These are phyloP conservation scores for Stachybotrys chartarum DNA, from an alignment of 2,329 filamentous ascomycete species.

Conservation along the genomic window DNA sequence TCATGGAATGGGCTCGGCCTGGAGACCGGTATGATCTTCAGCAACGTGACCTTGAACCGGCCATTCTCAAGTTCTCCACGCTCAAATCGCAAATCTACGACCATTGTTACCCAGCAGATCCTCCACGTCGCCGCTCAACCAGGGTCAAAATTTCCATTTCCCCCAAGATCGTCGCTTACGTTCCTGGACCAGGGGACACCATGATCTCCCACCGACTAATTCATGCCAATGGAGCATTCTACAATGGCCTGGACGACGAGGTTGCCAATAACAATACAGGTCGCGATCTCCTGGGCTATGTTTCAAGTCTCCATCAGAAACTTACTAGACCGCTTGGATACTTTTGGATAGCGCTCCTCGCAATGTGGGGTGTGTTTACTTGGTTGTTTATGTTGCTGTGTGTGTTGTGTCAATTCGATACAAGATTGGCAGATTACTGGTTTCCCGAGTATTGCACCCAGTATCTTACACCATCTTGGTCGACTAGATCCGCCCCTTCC, in stretches of 20 bases:
- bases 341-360: too few relatives aligned
- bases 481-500: too few relatives aligned
- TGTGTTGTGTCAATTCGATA: too few relatives aligned
- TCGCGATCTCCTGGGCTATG: neutral
- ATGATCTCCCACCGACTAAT: neutral
- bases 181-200: neutral
- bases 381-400: too few relatives aligned
- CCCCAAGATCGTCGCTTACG: constrained; percentile 16
- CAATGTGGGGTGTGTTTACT: too few relatives aligned
- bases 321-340: too few relatives aligned
- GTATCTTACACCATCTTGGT: too few relatives aligned
- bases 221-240: constrained; percentile 20
- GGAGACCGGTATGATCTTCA: constrained; percentile 15
- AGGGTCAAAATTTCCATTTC: constrained; percentile 24
- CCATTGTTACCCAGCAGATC: neutral
- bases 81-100: constrained; percentile 4
- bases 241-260: constrained; percentile 15
- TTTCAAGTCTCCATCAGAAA: neutral
- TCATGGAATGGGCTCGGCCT: constrained; percentile 18
- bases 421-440: too few relatives aligned
- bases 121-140: constrained; percentile 4
- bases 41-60: constrained; percentile 13
- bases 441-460: too few relatives aligned
- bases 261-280: constrained; percentile 10
- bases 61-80: constrained; percentile 9